Conservation (phyloP, 208 protist genomes). For the Leptomonas seymouri region DNA sequence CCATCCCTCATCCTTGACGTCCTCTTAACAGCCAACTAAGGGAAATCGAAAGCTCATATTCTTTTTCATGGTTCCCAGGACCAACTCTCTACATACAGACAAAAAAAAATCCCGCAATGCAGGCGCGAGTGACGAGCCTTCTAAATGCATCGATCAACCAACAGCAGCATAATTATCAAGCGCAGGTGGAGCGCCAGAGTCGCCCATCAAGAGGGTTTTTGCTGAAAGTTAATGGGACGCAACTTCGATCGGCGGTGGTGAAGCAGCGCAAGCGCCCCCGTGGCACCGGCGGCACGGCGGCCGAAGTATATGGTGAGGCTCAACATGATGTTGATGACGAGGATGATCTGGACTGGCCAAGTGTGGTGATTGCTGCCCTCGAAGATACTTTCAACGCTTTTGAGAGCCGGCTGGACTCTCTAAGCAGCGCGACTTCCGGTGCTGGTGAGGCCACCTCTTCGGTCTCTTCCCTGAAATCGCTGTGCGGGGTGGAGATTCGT, state of each 20-base stretch:
- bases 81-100: not conserved
- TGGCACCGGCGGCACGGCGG: not conserved
- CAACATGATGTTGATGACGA: not conserved
- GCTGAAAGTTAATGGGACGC: constrained; percentile 10
- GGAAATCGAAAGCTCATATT: too few species aligned
- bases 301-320: not conserved
- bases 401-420: not conserved
- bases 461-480: not conserved
- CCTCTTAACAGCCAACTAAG: too few species aligned
- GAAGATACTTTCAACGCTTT: not conserved
- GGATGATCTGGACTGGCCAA: not conserved
- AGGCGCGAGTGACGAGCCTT: not conserved
- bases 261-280: constrained; percentile 3
- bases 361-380: not conserved
- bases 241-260: not conserved
- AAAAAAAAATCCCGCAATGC: constrained; percentile 5
- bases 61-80: not conserved
- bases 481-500: constrained; percentile 22
- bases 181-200: constrained; percentile 1
- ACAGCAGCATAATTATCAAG: not conserved
- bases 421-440: not conserved
- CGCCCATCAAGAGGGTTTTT: not conserved
- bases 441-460: not conserved
- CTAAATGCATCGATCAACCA: not conserved
- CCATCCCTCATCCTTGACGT: too few species aligned